phyloP scores from a whole-genome alignment of 2,329 filamentous ascomycete genomes.

The Apiospora phragmitis region DNA sequence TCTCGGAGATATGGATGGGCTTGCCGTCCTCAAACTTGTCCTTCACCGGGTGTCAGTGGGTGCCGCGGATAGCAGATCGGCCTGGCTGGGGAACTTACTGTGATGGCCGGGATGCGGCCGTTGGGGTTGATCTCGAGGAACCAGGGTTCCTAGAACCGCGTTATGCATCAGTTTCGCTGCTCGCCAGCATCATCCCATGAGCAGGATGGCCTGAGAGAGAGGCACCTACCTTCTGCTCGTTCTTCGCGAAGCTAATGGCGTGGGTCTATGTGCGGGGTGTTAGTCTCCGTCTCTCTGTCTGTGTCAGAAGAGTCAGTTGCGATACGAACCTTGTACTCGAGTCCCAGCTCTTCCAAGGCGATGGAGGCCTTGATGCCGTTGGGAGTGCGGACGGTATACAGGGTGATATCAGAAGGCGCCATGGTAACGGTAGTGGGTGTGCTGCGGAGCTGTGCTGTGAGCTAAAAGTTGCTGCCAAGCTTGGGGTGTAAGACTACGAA shows the following conservation, averaged over 20 bases:
- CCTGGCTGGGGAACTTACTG: conserved; percentile 29
- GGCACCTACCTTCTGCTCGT: conserved; percentile 67
- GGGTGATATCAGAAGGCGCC: conserved; percentile 63
- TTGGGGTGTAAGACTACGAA: not conserved
- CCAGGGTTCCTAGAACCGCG: conserved; percentile 60
- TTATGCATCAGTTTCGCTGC: not conserved
- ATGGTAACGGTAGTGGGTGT: conserved; percentile 40
- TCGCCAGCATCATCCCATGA: not conserved
- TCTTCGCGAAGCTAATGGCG: conserved; percentile 69
- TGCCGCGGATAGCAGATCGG: too few relatives aligned
- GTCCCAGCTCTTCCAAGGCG: conserved; percentile 77
- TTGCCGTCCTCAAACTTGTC: conserved; percentile 70
- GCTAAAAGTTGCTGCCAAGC: not conserved
- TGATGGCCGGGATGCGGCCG: conserved; percentile 85
- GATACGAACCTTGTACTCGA: conserved; percentile 69
- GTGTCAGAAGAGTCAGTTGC: not conserved
- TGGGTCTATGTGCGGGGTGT: conserved; percentile 40
- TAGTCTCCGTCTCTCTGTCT: not conserved
- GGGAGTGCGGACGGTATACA: conserved; percentile 81
- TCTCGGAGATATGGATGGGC: conserved; percentile 77
- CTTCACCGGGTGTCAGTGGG: not conserved
- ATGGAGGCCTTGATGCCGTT: conserved; percentile 92
- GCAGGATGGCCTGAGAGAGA: not conserved
- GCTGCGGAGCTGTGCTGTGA: conserved; percentile 22
- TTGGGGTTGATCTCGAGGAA: conserved; percentile 93